A percentile compares a stretch with the other conserved stretches of the same genome.
Evolutionary conservation across 2,329 filamentous ascomycete genomes (phyloP).

Genomic region (Ascocoryne sarcoides): DNA sequence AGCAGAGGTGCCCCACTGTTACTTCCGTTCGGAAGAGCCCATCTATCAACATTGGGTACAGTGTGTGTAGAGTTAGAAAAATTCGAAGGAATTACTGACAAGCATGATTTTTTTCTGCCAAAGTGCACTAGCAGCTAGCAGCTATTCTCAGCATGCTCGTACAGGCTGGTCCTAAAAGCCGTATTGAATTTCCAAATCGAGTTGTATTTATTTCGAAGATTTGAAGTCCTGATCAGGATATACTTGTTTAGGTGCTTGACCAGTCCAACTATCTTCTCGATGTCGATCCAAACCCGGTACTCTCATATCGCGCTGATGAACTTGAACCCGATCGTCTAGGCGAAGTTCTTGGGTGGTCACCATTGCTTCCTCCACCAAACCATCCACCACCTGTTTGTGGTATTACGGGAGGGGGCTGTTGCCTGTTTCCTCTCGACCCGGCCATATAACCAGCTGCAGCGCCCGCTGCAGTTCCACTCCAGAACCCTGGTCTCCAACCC

Average conservation of each 20-base stretch:
- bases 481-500: conserved; percentile 66
- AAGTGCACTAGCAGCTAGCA: too few relatives aligned
- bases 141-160: neutral
- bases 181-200: too few relatives aligned
- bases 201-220: too few relatives aligned
- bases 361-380: conserved; percentile 16
- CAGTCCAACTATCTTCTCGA: conserved; percentile 46
- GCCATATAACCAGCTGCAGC: conserved; percentile 61
- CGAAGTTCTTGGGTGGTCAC: conserved; percentile 6
- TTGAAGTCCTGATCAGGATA: too few relatives aligned
- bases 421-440: conserved; percentile 39
- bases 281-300: conserved; percentile 67
- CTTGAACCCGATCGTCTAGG: conserved; percentile 26
- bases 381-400: conserved; percentile 12
- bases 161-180: too few relatives aligned
- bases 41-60: conserved; percentile 9
- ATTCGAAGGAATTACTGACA: too few relatives aligned
- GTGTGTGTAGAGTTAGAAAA: conserved; percentile 17
- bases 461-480: conserved; percentile 53
- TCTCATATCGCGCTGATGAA: conserved; percentile 46
- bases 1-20: conserved; percentile 8
- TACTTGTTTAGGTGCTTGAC: too few relatives aligned
- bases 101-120: too few relatives aligned
- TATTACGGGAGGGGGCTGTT: conserved; percentile 16
- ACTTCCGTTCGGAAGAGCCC: conserved; percentile 2